Base-by-base conservation (phyloP, 257 asterid genomes). In the Plantago major region DNA sequence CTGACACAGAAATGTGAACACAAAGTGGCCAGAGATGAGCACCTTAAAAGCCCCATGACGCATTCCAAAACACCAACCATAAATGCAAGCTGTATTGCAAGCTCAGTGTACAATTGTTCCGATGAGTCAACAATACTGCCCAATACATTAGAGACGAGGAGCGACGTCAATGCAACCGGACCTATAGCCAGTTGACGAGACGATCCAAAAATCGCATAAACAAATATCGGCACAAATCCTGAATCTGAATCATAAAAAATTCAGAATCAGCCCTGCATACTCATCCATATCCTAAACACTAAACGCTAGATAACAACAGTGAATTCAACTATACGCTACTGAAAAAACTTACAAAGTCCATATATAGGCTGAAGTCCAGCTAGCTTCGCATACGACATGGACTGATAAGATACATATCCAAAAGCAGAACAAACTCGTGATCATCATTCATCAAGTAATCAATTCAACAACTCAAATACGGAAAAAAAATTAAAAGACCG, bases 121-220 rank as follows among this genome's bases (percentile, higher is more conserved):
- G 96, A 89, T 58, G 97, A 76, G 73, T 83, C 90, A 49, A 83
- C 96, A 64, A 89, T 87, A 76, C 74, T 71, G 64, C 95, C 78
- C 86, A 93, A 71, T 52, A 89, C 91, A 74, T 93, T 93, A 51
- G 99, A 93, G 54, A 87, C 97, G 65, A 93, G 84, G 73, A 93
- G 94, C 61, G 99, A 93, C 8, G 95, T 88, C 81, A 93, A 70
- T 56, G 99, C 99, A 64, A 93, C 99, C 9, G 99, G 99, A 51
- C 99, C 99, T 38, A 93, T 93, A 19, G 99, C 99, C 72, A 93
- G 95, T 87, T 93, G 99, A 60, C 99, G 95, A 63, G 99, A 93
- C 42, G 99, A 93, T 48, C 99, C 99, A 59, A 93, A 89, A 76
- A 93, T 63, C 65, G 96, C 84, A 65, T 93, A 93, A 62, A 87